These are phyloP conservation scores for Pseudogymnoascus sp. DNA, from an alignment of 2,329 filamentous ascomycete species.

Conservation along the genomic window DNA sequence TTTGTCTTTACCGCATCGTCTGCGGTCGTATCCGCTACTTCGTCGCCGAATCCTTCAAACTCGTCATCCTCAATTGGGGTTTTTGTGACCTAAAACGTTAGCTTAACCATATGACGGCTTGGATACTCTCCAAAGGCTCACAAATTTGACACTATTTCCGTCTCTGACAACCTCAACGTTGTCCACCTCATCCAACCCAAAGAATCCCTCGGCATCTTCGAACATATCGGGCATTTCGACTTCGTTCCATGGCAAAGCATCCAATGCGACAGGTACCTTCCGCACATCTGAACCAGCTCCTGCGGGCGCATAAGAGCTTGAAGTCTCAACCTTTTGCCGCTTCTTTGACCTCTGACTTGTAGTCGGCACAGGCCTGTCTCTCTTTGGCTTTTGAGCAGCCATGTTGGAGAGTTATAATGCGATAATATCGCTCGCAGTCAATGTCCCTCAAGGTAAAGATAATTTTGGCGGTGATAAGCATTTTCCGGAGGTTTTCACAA, in stretches of 20 bases:
- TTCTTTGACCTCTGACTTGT: conserved; percentile 24
- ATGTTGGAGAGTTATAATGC: conserved; percentile 14
- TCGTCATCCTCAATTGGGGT: conserved; percentile 40
- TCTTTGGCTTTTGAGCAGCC: conserved; percentile 24
- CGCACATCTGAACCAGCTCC: conserved; percentile 11
- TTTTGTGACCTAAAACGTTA: conserved; percentile 16
- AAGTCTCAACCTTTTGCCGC: conserved; percentile 25
- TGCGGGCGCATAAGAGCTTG: conserved; percentile 10
- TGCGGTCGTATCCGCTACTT: conserved; percentile 21
- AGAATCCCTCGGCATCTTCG: conserved; percentile 90
- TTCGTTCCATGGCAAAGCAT: conserved; percentile 47
- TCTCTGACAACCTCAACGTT: conserved; percentile 76
- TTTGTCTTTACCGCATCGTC: not conserved
- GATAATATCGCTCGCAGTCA: conserved; percentile 4
- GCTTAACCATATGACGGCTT: conserved; percentile 11
- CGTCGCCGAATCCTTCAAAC: conserved; percentile 58
- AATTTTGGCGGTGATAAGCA: conserved; percentile 7
- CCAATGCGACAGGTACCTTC: conserved; percentile 36
- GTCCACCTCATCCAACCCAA: conserved; percentile 82
- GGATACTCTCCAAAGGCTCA: conserved; percentile 26
- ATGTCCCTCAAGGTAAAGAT: conserved; percentile 8
- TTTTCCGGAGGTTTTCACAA: conserved; percentile 5
- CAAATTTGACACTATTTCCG: conserved; percentile 49
- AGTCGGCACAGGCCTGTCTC: conserved; percentile 19
- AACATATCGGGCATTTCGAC: conserved; percentile 65